Base-by-base conservation (phyloP, 371 early-diverging fungal species). In the Gilbertella persicaria region DNA sequence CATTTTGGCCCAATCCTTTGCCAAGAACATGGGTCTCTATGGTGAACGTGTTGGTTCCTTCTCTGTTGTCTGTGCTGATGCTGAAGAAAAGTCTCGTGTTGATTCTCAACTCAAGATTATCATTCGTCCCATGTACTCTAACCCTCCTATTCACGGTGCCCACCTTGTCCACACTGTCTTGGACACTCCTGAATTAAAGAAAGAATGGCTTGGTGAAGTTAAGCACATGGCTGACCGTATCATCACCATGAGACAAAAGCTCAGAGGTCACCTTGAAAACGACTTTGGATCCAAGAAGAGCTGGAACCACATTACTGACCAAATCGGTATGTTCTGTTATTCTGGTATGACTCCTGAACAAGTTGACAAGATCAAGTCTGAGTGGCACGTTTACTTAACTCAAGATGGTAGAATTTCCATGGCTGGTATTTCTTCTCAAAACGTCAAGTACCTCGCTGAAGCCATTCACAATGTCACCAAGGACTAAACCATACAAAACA, bases 321-420 rank as follows among this genome's bases (percentile, higher is more conserved):
- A 98, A 82, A 98, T 98, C 62, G 99, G 99, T 71, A 98, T 98
- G 99, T 98, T 98, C 88, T 95, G 94, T 82, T 98, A 79, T 84
- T 92, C 98, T 39, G 99, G 99, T 24, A 78, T 98, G 68, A 91
- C 69, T n/a, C 88, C 96, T 35, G 91, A 89, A 58, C 89, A 92
- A 73, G 96, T 95, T 39, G 92, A 89, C 67, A 78, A 87, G 55
- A 73, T 98, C 67, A 86, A 84, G 60, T 74, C 65, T 43, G 93
- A 97, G 64, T 92, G 85, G 83, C 93, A 93, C 62, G 86, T 98
- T 45, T 98, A 97, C 84, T 78, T 98, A 57, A 96, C 97, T 47
- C 83, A 86, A 59, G 96, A 97, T 66, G 99, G 99, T 35, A 93
- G 99, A 70, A 96, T 98, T 67, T 95, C 96, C 24, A 92, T 98